phyloP scores from a whole-genome alignment of 1,284 basidiomycete genomes.

The Fomitopsis betulina region DNA sequence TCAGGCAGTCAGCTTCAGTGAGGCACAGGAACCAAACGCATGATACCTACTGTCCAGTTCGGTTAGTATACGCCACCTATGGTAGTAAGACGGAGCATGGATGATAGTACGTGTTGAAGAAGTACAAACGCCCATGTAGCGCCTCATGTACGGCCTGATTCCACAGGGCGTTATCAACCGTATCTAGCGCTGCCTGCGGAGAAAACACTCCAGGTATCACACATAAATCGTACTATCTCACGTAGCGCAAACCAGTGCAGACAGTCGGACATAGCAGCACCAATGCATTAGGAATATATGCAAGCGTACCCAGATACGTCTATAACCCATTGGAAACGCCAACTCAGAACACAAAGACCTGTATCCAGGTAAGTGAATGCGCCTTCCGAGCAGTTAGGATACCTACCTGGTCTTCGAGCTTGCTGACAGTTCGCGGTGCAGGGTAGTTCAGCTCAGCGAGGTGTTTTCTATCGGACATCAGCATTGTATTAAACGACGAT shows the following conservation, averaged over 20 bases:
- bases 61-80: not conserved
- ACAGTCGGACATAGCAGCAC: not conserved
- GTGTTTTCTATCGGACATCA: conserved; percentile 61
- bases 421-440: conserved; percentile 86
- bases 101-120: not conserved
- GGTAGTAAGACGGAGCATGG: not conserved
- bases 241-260: not conserved
- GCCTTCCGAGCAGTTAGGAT: conserved; percentile 2
- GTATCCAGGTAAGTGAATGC: conserved; percentile 1
- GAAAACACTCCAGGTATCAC: no score
- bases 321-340: not conserved
- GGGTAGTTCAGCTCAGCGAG: conserved; percentile 86
- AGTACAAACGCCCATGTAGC: not conserved
- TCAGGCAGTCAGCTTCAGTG: no score
- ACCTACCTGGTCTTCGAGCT: conserved; percentile 83
- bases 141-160: not conserved
- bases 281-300: not conserved
- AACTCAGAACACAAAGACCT: conserved; percentile 63
- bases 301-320: not conserved
- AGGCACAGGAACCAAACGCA: no score
- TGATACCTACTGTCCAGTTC: not conserved
- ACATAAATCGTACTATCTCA: not conserved
- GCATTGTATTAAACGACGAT: not conserved
- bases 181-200: no score
- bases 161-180: not conserved